Evolutionary conservation across 192 early-diverging fungal genomes (phyloP).

Genomic region (Coemansia sp.): DNA sequence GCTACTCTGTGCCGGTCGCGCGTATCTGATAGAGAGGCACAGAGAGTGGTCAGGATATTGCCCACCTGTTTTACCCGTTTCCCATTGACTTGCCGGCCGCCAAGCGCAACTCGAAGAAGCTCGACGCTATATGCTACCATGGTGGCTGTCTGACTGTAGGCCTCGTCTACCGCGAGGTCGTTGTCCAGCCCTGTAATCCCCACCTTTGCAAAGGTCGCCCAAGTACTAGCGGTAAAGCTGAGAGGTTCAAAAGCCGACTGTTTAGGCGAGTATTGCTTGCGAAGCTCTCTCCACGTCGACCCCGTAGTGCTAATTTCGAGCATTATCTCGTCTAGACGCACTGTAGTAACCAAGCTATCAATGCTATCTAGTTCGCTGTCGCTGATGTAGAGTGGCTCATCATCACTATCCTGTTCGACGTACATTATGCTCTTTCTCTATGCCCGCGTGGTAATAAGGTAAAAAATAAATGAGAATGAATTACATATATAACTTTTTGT

Average conservation of each 20-base stretch:
- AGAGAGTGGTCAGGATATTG: neutral
- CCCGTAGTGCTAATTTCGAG: no score
- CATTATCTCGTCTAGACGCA: no score
- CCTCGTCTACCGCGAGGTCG: neutral
- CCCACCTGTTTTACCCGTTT: neutral
- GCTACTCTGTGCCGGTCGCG: neutral
- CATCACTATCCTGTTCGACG: no score
- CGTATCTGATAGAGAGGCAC: neutral
- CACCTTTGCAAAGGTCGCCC: neutral
- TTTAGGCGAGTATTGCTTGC: neutral
- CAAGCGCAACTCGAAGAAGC: neutral
- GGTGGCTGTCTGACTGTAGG: neutral
- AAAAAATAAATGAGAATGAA: no score
- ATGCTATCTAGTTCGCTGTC: no score
- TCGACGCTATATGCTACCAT: neutral
- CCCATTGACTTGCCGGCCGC: neutral
- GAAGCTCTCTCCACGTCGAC: neutral
- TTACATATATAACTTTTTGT: no score
- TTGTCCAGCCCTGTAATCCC: neutral
- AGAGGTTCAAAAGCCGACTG: neutral
- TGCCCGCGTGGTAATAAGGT: no score
- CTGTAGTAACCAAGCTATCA: no score
- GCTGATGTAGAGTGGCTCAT: no score
- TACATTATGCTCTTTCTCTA: no score
- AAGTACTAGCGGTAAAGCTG: neutral